Evolutionary conservation across 129 eudicot species (phyloP).

Genomic region (Chrysanthemum lavandulifolium): DNA sequence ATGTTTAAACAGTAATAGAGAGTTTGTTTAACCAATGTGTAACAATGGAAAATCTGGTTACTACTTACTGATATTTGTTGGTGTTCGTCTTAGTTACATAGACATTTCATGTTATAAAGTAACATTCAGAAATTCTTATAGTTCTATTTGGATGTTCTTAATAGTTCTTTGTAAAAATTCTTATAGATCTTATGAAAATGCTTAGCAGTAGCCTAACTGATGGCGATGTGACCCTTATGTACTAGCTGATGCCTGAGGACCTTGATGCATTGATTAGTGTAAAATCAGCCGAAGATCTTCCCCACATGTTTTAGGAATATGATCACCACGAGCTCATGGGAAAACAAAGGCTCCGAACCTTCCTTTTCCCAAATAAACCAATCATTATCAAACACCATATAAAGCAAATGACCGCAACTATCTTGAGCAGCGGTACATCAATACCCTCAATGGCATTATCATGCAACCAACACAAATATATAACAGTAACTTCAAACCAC

Average conservation of each 20-base stretch:
- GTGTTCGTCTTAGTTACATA: no score
- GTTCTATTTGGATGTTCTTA: no score
- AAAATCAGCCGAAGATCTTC: conserved; percentile 72
- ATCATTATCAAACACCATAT: conserved; percentile 40
- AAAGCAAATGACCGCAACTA: conserved; percentile 39
- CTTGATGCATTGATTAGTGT: conserved; percentile 76
- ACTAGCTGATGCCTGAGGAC: conserved; percentile 67
- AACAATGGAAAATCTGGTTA: no score
- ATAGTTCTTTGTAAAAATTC: not conserved
- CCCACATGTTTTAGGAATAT: conserved; percentile 70
- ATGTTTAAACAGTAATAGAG: no score
- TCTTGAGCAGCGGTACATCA: conserved; percentile 68
- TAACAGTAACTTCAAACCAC: conserved; percentile 10
- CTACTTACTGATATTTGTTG: no score
- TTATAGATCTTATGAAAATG: conserved; percentile 75
- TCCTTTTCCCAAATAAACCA: conserved; percentile 64
- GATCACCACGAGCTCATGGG: conserved; percentile 53
- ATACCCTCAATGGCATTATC: conserved; percentile 63
- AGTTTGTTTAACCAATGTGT: no score
- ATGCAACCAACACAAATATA: conserved; percentile 20
- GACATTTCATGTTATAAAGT: no score
- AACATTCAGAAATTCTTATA: no score
- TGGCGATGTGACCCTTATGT: conserved; percentile 72
- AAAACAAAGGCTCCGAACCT: conserved; percentile 58
- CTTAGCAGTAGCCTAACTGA: conserved; percentile 45